phyloP scores from a whole-genome alignment of 306 rosid species.

The Glycine soja region DNA sequence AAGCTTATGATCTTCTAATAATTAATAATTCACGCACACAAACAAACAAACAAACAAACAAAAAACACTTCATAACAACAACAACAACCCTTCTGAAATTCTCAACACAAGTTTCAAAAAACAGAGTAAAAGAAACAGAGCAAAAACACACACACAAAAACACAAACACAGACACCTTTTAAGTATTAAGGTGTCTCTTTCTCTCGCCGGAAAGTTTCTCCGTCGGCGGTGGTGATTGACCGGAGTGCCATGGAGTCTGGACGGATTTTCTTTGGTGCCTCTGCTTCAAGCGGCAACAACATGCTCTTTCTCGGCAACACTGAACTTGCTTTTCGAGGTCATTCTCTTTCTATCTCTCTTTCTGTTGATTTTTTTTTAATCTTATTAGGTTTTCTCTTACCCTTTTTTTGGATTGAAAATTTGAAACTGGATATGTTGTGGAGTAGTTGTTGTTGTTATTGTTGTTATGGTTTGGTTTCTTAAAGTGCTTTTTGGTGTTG shows the following conservation, averaged over 20 bases:
- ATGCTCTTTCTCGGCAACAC: conserved; percentile 80
- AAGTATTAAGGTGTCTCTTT: not conserved
- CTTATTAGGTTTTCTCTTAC: not conserved
- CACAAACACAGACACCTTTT: not conserved
- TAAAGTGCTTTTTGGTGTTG: no score
- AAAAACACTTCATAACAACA: no score
- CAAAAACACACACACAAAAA: not conserved
- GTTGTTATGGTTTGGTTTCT: not conserved
- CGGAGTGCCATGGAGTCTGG: conserved; percentile 66
- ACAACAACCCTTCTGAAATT: not conserved
- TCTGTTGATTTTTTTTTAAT: not conserved
- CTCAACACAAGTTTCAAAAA: conserved; percentile 26
- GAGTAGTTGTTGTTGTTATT: not conserved
- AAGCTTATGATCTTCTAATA: conserved; percentile 93
- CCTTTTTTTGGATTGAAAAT: not conserved
- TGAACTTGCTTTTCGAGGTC: conserved; percentile 77
- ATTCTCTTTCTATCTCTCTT: not conserved
- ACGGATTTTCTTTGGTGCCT: conserved; percentile 69
- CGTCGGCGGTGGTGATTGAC: not conserved
- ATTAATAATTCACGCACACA: not conserved
- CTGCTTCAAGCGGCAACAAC: conserved; percentile 70
- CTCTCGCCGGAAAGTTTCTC: not conserved
- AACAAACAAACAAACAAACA: no score
- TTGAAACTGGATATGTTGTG: not conserved
- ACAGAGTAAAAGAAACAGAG: not conserved